These are phyloP conservation scores for Houttuynia cordata DNA, from an alignment of 164 flowering plant species.

Conservation along the genomic window DNA sequence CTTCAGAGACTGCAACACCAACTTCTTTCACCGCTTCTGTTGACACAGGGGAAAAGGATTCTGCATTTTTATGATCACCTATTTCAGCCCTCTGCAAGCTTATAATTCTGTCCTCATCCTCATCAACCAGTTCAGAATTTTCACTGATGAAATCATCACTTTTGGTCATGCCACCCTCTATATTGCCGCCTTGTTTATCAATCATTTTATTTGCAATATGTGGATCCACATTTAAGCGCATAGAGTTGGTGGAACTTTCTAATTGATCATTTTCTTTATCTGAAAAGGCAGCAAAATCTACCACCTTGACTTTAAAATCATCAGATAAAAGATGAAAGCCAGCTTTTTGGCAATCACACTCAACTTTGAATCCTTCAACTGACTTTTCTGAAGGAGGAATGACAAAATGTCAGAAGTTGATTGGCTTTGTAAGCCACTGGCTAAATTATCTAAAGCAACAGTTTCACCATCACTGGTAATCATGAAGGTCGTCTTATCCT, in stretches of 20 bases:
- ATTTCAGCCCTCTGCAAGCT: not conserved
- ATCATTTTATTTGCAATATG: not conserved
- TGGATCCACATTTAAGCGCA: not conserved
- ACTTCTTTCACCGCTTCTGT: not conserved
- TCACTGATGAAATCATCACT: not conserved
- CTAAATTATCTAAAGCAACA: conserved; percentile 30
- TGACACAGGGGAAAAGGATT: not conserved
- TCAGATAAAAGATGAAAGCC: conserved; percentile 86
- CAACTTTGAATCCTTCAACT: conserved; percentile 33
- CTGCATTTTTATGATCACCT: not conserved
- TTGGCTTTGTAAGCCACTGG: conserved; percentile 31
- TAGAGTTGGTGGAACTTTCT: conserved; percentile 10
- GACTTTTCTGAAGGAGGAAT: conserved; percentile 36
- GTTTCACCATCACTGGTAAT: conserved; percentile 44
- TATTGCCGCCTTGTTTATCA: not conserved
- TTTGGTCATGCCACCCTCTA: too few species aligned
- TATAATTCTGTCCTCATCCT: too few species aligned
- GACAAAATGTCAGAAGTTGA: conserved; percentile 54
- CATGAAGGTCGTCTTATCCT: conserved; percentile 53
- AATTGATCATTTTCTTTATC: conserved; percentile 19
- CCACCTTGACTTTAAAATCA: conserved; percentile 50
- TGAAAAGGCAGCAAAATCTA: conserved; percentile 11
- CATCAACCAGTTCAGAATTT: not conserved
- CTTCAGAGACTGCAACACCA: not conserved
- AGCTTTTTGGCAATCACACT: conserved; percentile 61